phyloP scores from a whole-genome alignment of 2,329 filamentous ascomycete species.

The Phaeosphaeria sp. region DNA sequence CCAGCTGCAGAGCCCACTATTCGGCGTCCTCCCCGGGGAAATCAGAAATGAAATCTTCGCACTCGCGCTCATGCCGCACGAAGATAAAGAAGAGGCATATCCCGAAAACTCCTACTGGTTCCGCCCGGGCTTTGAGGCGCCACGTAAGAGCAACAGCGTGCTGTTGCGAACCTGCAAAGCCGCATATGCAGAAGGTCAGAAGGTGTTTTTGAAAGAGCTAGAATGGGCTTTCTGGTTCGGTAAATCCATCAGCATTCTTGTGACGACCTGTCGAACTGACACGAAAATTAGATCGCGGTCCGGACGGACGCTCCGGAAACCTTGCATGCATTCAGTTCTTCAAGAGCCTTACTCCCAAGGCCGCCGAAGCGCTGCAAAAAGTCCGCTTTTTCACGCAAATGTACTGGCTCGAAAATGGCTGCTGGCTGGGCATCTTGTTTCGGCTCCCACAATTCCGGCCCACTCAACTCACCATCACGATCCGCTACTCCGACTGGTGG shows the following conservation, averaged over 20 bases:
- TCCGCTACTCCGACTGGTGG: conserved; percentile 61
- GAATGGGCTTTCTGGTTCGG: conserved; percentile 16
- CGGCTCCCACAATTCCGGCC: conserved; percentile 8
- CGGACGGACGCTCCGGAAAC: conserved; percentile 5
- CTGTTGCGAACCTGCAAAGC: conserved; percentile 13
- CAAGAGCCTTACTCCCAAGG: conserved; percentile 1
- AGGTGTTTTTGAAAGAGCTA: conserved; percentile 11
- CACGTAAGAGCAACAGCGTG: conserved; percentile 10
- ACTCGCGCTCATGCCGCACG: conserved; percentile 11
- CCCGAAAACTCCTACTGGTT: conserved; percentile 16
- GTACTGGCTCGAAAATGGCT: conserved; percentile 13
- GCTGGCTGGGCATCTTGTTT: conserved; percentile 1
- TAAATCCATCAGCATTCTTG: neutral
- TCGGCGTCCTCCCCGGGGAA: conserved; percentile 10
- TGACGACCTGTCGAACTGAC: no score
- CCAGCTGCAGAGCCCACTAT: conserved; percentile 12
- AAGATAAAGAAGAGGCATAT: conserved; percentile 10
- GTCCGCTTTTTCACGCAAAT: conserved; percentile 17
- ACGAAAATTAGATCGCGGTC: conserved; percentile 11
- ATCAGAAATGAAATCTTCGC: conserved; percentile 13
- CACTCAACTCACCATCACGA: conserved; percentile 51
- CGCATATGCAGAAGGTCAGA: conserved; percentile 11
- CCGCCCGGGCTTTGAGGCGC: conserved; percentile 10
- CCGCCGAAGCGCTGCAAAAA: conserved; percentile 7
- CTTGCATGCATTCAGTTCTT: conserved; percentile 7